phyloP scores from a whole-genome alignment of 2,329 filamentous ascomycete species.

The Didymella glomerata region DNA sequence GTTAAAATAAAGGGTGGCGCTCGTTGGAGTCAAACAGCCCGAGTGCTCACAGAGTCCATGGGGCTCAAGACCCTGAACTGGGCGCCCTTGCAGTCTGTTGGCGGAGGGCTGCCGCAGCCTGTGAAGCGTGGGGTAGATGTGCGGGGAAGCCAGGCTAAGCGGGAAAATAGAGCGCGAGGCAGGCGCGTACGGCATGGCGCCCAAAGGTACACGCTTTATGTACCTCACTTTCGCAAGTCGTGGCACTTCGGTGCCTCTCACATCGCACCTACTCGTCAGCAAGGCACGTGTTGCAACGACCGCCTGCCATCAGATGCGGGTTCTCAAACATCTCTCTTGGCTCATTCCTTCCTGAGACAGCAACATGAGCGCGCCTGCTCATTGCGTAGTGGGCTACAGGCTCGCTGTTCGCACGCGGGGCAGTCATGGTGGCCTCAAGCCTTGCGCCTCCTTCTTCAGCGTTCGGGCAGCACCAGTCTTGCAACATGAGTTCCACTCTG shows the following conservation, averaged over 20 bases:
- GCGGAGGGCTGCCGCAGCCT: constrained; percentile 4
- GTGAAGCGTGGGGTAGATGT: constrained; percentile 27
- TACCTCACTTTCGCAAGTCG: constrained; percentile 32
- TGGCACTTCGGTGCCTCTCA: constrained; percentile 26
- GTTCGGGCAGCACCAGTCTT: constrained; percentile 31
- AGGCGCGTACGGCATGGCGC: constrained; percentile 26
- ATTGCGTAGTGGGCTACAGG: constrained; percentile 40
- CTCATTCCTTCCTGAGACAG: constrained; percentile 31
- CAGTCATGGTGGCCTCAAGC: constrained; percentile 24
- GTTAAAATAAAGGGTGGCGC: too few species aligned
- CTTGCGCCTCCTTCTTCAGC: constrained; percentile 11
- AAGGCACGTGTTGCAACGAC: constrained; percentile 19
- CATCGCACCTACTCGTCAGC: constrained; percentile 24
- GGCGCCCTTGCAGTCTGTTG: constrained; percentile 14
- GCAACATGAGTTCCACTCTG: constrained; percentile 31
- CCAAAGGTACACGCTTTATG: constrained; percentile 37
- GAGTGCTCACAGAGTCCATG: not conserved
- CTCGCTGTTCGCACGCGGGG: constrained; percentile 38
- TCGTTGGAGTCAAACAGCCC: not conserved
- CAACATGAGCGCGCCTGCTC: constrained; percentile 44
- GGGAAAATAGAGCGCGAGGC: constrained; percentile 32
- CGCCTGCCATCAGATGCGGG: constrained; percentile 46
- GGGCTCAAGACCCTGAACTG: constrained; percentile 11
- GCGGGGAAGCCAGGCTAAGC: constrained; percentile 38
- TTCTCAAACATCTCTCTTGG: constrained; percentile 30